These are phyloP conservation scores for Emergomyces orientalis DNA, from an alignment of 2,329 filamentous ascomycete species.

Conservation along the genomic window DNA sequence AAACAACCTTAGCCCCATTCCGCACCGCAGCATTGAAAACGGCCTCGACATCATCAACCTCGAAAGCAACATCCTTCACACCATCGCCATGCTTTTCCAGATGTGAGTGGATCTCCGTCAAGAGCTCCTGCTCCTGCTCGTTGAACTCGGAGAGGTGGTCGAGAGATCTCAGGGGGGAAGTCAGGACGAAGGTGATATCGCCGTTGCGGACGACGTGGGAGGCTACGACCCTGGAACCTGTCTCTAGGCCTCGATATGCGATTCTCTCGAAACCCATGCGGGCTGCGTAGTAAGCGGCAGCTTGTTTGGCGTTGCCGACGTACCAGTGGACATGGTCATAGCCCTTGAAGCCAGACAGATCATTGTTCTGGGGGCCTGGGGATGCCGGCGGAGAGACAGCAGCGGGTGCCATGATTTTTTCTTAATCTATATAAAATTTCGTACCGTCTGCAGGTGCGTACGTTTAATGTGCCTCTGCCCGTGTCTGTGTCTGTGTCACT, in stretches of 20 bases:
- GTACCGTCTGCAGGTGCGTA: background rate
- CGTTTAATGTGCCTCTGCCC: too few species aligned
- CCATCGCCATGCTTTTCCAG: conserved; percentile 83
- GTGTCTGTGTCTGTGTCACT: background rate
- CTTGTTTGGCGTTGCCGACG: conserved; percentile 94
- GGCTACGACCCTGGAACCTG: conserved; percentile 68
- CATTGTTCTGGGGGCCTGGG: conserved; percentile 16
- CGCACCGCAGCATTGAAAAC: conserved; percentile 66
- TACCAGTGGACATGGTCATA: conserved; percentile 96
- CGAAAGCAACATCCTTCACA: conserved; percentile 90
- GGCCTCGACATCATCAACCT: conserved; percentile 77
- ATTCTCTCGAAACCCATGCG: conserved; percentile 77
- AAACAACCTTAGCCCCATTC: conserved; percentile 35
- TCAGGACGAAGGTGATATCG: conserved; percentile 36
- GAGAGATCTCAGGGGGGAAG: conserved; percentile 46
- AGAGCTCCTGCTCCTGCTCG: conserved; percentile 52
- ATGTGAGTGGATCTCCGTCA: conserved; percentile 71
- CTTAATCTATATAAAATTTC: background rate
- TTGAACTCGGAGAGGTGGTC: conserved; percentile 51
- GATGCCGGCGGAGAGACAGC: conserved; percentile 27
- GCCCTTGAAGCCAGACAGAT: conserved; percentile 51
- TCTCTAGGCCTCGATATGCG: conserved; percentile 82
- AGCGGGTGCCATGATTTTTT: conserved; percentile 9
- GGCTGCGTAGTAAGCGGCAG: conserved; percentile 75
- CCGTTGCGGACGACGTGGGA: conserved; percentile 58